Evolutionary conservation across 495 filamentous ascomycete species (phyloP), one percentile per base, ranked within the genome.

Genomic region (Haplographium delicatum): DNA sequence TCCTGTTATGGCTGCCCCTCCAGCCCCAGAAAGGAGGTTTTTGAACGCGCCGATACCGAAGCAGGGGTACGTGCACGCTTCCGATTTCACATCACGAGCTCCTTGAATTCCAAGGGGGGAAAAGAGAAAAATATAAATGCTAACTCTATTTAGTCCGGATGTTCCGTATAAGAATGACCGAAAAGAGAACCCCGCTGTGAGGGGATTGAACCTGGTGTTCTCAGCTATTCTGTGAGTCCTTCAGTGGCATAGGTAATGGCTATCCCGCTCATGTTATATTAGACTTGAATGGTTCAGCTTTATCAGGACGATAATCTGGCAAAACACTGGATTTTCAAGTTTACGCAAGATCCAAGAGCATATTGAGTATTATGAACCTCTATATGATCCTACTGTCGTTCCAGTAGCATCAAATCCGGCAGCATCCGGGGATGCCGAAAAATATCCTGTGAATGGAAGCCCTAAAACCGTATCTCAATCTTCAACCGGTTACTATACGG

Each of bases 291-390:
- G 26, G 37, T 50, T 85, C 7, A 62, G 63, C 3, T 71, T 78
- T 46, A 39, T 87, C 9, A 76, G 80, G 41, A 70, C 64, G 53
- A 64, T 81, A 44, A 73, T 89, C 54, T 96, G 85, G 86, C 66
- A 58, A 38, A 91, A 89, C 66, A 86, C 87, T 23, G 83, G 83
- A 16, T 89, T 96, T 54, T 73, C 65, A 28, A 59, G 68, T 25
- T 72, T 89, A 26, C 81, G 77, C 44, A 68, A 5, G 70, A 76
- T 23, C 72, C 95, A 18, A 67, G 80, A 5, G 52, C 71, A 26
- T 81, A 84, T 57, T 59, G 72, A 19, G 75, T 81, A 16, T 76
- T 84, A 48, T 89, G 79, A 60, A 86, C 91, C 58, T 28, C 51
- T 45, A 42, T 62, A 34, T 38, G 27, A 46, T 37, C 48, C 44